phyloP scores from a whole-genome alignment of 352 stramenopile species.

The Pythium volutum region DNA sequence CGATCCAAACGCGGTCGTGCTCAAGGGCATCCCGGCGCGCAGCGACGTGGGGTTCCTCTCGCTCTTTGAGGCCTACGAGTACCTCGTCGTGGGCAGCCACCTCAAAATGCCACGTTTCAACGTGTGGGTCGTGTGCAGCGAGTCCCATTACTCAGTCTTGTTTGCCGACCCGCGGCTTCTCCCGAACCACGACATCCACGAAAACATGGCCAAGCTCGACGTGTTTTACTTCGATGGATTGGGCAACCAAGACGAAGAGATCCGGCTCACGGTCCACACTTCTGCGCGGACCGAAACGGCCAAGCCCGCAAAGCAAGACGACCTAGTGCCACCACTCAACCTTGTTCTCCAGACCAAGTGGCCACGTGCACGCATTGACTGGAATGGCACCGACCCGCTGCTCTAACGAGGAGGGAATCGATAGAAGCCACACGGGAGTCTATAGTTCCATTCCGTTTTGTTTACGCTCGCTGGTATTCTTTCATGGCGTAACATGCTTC shows the following conservation, averaged over 20 bases:
- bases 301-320: constrained; percentile 40
- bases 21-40: constrained; percentile 62
- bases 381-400: constrained; percentile 86
- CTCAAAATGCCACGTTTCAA: constrained; percentile 76
- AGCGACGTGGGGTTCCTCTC: constrained; percentile 85
- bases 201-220: constrained; percentile 45
- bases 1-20: constrained; percentile 56
- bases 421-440: background rate
- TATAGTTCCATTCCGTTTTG: too few species aligned
- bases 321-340: constrained; percentile 84
- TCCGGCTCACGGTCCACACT: constrained; percentile 55
- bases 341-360: constrained; percentile 90
- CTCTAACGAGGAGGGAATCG: constrained; percentile 33
- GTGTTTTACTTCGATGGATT: constrained; percentile 89
- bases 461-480: background rate
- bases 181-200: constrained; percentile 22
- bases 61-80: constrained; percentile 90
- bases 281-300: constrained; percentile 27
- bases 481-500: background rate
- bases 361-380: constrained; percentile 70
- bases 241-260: constrained; percentile 86
- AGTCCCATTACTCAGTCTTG: constrained; percentile 92
- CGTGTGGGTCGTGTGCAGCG: constrained; percentile 91
- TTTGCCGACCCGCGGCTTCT: constrained; percentile 47
- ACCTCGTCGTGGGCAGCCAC: constrained; percentile 77